Evolutionary conservation across 306 rosid species (phyloP), one percentile per base, ranked within the genome.

Genomic region (Vigna nakashimae): DNA sequence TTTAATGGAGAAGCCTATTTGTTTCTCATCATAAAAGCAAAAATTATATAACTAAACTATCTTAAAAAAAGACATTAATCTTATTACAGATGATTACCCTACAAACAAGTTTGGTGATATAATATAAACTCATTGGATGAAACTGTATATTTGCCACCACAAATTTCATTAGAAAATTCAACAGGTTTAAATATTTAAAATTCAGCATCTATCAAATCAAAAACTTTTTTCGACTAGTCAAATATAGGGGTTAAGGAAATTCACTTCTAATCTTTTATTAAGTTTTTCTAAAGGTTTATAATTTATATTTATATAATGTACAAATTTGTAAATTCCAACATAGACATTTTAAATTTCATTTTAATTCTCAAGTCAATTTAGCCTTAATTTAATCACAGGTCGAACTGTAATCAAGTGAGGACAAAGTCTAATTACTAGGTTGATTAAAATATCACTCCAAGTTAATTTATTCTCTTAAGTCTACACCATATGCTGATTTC

Each of bases 241-340:
- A 60, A 60, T 15, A 13, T 59, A 32, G 17, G 15, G 67, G 67
- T 72, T 42, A 26, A 40, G 8, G 67, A 73, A 73, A 66, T 43
- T 73, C 57, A 43, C 69, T 62, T 62, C 13, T 7, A 60, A 62
- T 62, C 45, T 62, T 59, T 62, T 8, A 62, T 62, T 32, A 5
- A 30, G 2, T 2, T 32, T 5, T 14, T 28, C 30, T 40, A 40
- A 40, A 28, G 14, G 59, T 18, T 18, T 53, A 53, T 53, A 59
- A 18, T 14, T 59, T 59, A 28, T 59, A 59, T 18, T 59, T 28
- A 9, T 28, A 34, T 4, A 30, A 30, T 30, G 34, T 30, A 30
- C 34, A 30, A 3, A 30, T 34, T 34, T 5, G 38, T 34, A 34
- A 34, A 34, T 34, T 34, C 6, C 4, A 4, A 32, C 36, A 4